Base-by-base conservation (phyloP, 305 asterid species). In the Plantago lanceolata region DNA sequence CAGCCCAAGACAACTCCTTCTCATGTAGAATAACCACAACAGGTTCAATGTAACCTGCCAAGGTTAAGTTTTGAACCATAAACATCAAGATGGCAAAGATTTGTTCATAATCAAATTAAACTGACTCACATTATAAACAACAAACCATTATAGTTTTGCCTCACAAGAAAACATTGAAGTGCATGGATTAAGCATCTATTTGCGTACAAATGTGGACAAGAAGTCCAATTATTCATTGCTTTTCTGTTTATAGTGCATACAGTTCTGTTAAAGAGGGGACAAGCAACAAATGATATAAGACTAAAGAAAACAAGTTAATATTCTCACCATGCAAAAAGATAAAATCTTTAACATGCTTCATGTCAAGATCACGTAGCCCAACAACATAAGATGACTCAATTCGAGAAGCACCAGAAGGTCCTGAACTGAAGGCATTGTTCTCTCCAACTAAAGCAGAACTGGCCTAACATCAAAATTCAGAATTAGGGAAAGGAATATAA, bases 1-100 rank as follows among this genome's bases (percentile, higher is more conserved):
- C 99, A 54, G 99, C 96, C 99, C 99, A 93, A 48, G 99, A 89
- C 79, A 83, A 96, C 83, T 89, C 99, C 60, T 71, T 76, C 67
- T 93, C 97, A 54, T 93, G 97, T 70, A 93, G 93, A 78, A 93
- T 89, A 65, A 89, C 99, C 83, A 87, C 81, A 66, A 93, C 97
- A 69, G 99, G 97, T 78, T 93, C 99, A 74, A 87, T 89, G 74
- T 93, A 93, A 76, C 98, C 97, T 92, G 84, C 62, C 62, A 76
- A 52, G 71, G 63, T 58, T 44, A 37, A 60, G 57, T 47, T 57
- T 54, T 67, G 60, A 51, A 54, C 40, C 63, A 62, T 69, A 54
- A 66, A 63, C 59, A 50, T 61, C 48, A 66, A 57, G 71, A 67
- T 35, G 58, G 13, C 44, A 37, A 37, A 37, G 44, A 37, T 37